Evolutionary conservation across 352 stramenopile genomes (phyloP).

Genomic region (Globisporangium lucens): DNA sequence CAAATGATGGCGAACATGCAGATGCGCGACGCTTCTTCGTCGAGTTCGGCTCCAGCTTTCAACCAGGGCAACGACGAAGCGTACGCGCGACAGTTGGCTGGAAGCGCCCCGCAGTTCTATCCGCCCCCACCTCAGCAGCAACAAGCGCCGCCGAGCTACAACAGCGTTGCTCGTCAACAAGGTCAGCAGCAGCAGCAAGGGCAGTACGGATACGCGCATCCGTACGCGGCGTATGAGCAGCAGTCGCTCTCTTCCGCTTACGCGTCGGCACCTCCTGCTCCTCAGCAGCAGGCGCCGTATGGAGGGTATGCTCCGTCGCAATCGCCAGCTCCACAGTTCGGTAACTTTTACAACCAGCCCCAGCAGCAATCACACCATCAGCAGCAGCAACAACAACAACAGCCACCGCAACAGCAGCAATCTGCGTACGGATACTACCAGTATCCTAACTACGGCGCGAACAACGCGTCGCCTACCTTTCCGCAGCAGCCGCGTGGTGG

Average conservation of each 20-base stretch:
- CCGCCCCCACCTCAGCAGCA: conserved; percentile 13
- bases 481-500: background rate
- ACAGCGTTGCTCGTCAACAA: conserved; percentile 32
- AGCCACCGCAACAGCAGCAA: conserved; percentile 11
- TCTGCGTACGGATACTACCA: conserved; percentile 36
- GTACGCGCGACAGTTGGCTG: conserved; percentile 53
- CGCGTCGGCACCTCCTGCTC: conserved; percentile 12
- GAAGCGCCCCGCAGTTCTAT: conserved; percentile 42
- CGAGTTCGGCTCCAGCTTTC: conserved; percentile 6
- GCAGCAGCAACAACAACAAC: conserved; percentile 21
- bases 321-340: conserved; percentile 31
- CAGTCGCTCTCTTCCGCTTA: conserved; percentile 16
- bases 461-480: background rate
- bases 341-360: conserved; percentile 40
- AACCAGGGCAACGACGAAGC: conserved; percentile 40
- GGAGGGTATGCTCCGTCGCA: conserved; percentile 27
- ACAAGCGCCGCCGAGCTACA: conserved; percentile 30
- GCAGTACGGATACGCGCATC: conserved; percentile 17
- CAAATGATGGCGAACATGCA: conserved; percentile 77
- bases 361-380: conserved; percentile 11
- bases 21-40: conserved; percentile 21
- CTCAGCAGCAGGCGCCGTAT: conserved; percentile 18
- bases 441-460: conserved; percentile 29
- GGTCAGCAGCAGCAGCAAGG: conserved; percentile 29
- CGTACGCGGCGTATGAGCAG: conserved; percentile 49